phyloP scores from a whole-genome alignment of 495 filamentous ascomycete species.

The Umbilicaria muhlenbergii region DNA sequence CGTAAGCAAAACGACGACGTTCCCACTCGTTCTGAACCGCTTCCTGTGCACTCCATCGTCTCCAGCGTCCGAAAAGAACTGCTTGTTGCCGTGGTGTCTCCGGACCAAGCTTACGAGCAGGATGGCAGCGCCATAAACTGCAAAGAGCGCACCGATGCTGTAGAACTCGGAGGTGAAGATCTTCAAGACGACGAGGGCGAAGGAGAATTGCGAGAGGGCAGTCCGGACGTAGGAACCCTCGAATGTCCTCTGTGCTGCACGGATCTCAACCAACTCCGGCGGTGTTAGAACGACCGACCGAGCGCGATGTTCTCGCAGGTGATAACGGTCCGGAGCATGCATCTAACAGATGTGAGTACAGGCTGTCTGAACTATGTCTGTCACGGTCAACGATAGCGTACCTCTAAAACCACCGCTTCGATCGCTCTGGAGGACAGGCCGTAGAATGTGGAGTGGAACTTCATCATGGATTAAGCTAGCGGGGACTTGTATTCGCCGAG shows the following conservation, averaged over 20 bases:
- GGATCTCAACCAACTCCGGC: constrained; percentile 80
- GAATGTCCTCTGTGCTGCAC: constrained; percentile 88
- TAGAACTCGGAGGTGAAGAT: constrained; percentile 96
- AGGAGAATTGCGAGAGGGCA: constrained; percentile 83
- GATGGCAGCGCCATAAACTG: constrained; percentile 75
- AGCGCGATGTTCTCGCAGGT: constrained; percentile 67
- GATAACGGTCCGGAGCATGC: constrained; percentile 33
- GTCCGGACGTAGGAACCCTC: constrained; percentile 96
- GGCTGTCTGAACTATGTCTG: background rate
- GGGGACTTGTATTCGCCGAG: no score
- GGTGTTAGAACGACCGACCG: constrained; percentile 67
- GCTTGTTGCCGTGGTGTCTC: constrained; percentile 75
- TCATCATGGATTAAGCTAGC: no score
- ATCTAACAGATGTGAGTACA: constrained; percentile 14
- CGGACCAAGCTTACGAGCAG: constrained; percentile 67
- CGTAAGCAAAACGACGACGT: constrained; percentile 63
- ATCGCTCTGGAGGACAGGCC: no score
- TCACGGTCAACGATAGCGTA: background rate
- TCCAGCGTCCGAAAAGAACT: constrained; percentile 73
- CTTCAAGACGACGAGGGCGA: constrained; percentile 84
- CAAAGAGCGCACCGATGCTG: constrained; percentile 79
- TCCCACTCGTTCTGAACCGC: constrained; percentile 80
- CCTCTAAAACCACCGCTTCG: no score
- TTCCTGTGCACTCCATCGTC: constrained; percentile 51
- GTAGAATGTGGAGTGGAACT: no score